Evolutionary conservation across 2,329 filamentous ascomycete species (phyloP).

Genomic region (Westerdykella sp.): DNA sequence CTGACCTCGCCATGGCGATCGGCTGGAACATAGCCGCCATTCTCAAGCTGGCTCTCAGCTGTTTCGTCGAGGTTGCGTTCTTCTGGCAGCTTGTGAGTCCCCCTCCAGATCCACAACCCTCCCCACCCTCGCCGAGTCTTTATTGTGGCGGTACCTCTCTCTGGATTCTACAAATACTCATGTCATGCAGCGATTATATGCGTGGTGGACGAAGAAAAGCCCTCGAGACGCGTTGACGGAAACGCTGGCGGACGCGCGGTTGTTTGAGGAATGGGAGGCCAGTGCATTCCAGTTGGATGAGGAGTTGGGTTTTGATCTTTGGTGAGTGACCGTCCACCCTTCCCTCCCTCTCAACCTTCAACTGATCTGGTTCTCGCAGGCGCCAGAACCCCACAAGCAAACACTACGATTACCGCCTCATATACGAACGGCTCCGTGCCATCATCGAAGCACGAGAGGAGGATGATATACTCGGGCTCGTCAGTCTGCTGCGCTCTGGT

Average conservation of each 20-base stretch:
- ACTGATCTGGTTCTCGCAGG: slow-evolving; percentile 46
- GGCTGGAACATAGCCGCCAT: slow-evolving; percentile 12
- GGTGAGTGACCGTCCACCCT: slow-evolving; percentile 44
- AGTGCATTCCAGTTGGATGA: slow-evolving; percentile 80
- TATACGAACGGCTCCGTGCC: slow-evolving; percentile 67
- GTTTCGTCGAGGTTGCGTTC: slow-evolving; percentile 34
- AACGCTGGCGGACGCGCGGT: slow-evolving; percentile 57
- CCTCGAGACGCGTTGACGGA: slow-evolving; percentile 61
- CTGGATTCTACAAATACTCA: slow-evolving; percentile 4
- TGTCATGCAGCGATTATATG: slow-evolving; percentile 55
- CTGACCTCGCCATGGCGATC: slow-evolving; percentile 16
- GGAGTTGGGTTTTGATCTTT: slow-evolving; percentile 71
- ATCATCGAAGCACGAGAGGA: slow-evolving; percentile 64
- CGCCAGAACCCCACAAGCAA: slow-evolving; percentile 73
- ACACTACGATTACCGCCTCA: slow-evolving; percentile 81
- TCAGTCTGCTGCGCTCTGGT: slow-evolving; percentile 73
- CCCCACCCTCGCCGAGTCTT: neutral
- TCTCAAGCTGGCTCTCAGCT: slow-evolving; percentile 26
- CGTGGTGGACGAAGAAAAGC: slow-evolving; percentile 62
- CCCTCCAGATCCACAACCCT: neutral
- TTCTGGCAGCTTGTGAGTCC: slow-evolving; percentile 37
- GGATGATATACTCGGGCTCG: slow-evolving; percentile 65
- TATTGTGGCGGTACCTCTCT: neutral
- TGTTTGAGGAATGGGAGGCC: slow-evolving; percentile 81
- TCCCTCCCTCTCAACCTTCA: slow-evolving; percentile 1